phyloP scores from a whole-genome alignment of 2,329 filamentous ascomycete species.

The Mycocentrospora acerina region DNA sequence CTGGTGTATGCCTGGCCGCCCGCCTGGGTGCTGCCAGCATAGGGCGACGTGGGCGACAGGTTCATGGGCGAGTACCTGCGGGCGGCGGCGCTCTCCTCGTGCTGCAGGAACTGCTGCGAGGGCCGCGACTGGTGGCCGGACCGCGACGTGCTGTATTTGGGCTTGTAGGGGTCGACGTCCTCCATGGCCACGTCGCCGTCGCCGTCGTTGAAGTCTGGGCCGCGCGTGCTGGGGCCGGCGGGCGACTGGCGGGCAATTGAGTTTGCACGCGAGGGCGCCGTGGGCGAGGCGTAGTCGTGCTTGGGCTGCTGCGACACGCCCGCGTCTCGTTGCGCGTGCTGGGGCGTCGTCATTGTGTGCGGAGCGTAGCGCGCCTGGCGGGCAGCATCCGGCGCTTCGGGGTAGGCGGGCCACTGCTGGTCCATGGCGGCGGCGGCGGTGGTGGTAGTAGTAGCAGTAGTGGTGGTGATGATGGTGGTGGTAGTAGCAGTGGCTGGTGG shows the following conservation, averaged over 20 bases:
- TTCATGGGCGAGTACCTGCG: constrained; percentile 98
- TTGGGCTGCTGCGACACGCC: constrained; percentile 34
- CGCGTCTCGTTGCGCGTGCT: constrained; percentile 35
- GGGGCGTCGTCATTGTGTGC: constrained; percentile 37
- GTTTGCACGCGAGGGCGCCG: constrained; percentile 38
- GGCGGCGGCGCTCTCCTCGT: constrained; percentile 78
- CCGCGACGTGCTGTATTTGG: constrained; percentile 77
- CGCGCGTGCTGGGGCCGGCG: constrained; percentile 28
- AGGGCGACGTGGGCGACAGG: constrained; percentile 77
- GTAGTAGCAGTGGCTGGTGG: constrained; percentile 5
- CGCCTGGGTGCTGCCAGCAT: constrained; percentile 64
- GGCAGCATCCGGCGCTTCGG: constrained; percentile 33
- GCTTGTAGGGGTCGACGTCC: constrained; percentile 81
- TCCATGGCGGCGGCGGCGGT: constrained; percentile 30
- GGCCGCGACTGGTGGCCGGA: constrained; percentile 75
- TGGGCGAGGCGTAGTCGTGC: constrained; percentile 40
- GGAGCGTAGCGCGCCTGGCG: constrained; percentile 43
- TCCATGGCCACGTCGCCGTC: constrained; percentile 68
- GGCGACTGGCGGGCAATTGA: constrained; percentile 43
- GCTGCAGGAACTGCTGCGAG: constrained; percentile 69
- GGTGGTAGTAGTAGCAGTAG: constrained; percentile 10
- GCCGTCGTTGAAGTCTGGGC: constrained; percentile 43
- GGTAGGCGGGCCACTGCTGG: constrained; percentile 43
- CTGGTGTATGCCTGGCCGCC: constrained; percentile 44
- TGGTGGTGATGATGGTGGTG: constrained; percentile 4